Evolutionary conservation across 2,329 filamentous ascomycete genomes (phyloP).

Genomic region (Cytospora mali): DNA sequence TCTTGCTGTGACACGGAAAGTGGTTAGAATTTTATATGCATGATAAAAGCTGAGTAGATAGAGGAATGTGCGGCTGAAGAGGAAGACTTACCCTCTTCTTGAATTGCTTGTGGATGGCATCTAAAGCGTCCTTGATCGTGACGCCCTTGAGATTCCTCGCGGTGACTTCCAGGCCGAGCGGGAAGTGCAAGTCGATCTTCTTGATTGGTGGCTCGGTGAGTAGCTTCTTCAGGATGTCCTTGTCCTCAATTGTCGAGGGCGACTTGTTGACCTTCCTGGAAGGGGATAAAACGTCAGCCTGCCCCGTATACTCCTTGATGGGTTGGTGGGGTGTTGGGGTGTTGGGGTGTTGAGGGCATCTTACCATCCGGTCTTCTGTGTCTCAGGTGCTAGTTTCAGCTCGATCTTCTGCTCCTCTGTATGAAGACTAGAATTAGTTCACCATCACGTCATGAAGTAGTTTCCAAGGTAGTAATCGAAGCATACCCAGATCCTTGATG

Average conservation of each 20-base stretch:
- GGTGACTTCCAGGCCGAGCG: slow-evolving; percentile 81
- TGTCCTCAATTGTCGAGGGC: slow-evolving; percentile 75
- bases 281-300: neutral
- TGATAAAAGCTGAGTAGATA: neutral
- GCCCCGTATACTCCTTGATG: neutral
- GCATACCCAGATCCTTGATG: slow-evolving; percentile 82
- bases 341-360: slow-evolving; percentile 37
- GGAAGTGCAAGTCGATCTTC: slow-evolving; percentile 93
- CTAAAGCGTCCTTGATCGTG: slow-evolving; percentile 94
- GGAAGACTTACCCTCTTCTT: slow-evolving; percentile 80
- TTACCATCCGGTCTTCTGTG: slow-evolving; percentile 87
- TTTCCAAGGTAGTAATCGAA: slow-evolving; percentile 14
- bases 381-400: slow-evolving; percentile 76
- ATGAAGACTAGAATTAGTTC: slow-evolving; percentile 9
- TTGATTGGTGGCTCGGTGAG: slow-evolving; percentile 84
- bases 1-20: slow-evolving; percentile 64
- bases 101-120: slow-evolving; percentile 94
- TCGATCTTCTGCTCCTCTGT: slow-evolving; percentile 74
- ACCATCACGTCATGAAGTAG: neutral
- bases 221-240: slow-evolving; percentile 77
- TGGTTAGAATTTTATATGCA: slow-evolving; percentile 24
- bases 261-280: slow-evolving; percentile 92
- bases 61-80: neutral
- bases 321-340: neutral
- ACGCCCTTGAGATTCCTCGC: slow-evolving; percentile 92